A percentile compares a stretch with the other conserved stretches of the same genome.
Evolutionary conservation across 306 rosid species (phyloP).

Genomic region (Gastrolobium villosum): DNA sequence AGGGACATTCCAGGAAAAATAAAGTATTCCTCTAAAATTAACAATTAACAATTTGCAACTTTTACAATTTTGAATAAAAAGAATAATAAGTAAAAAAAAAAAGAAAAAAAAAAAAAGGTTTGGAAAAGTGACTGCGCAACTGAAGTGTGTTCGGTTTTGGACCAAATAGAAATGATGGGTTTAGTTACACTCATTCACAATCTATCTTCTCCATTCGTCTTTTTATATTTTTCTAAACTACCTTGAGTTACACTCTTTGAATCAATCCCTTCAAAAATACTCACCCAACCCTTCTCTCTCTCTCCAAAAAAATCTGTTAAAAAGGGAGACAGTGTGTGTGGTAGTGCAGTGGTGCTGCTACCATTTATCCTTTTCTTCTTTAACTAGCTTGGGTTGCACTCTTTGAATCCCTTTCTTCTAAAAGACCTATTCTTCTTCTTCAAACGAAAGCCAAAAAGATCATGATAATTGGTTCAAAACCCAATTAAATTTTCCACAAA

Average conservation of each 20-base stretch:
- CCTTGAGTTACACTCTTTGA: constrained; percentile 75
- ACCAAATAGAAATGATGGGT: constrained; percentile 71
- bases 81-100: not conserved
- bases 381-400: constrained; percentile 79
- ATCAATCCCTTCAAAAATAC: constrained; percentile 81
- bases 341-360: constrained; percentile 50
- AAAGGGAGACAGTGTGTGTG: constrained; percentile 45
- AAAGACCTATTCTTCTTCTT: constrained; percentile 54
- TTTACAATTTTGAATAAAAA: not conserved
- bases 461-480: constrained; percentile 52
- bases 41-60: not conserved
- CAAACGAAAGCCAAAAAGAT: constrained; percentile 43
- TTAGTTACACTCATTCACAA: constrained; percentile 41
- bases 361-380: constrained; percentile 51
- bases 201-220: not conserved
- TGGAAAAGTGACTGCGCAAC: constrained; percentile 77
- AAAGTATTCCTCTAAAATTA: not conserved
- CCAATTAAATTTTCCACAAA: constrained; percentile 37
- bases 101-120: constrained; percentile 50
- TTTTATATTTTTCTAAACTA: constrained; percentile 28
- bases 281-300: constrained; percentile 56
- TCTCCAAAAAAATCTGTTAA: constrained; percentile 42
- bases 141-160: constrained; percentile 61
- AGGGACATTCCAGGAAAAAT: not conserved
- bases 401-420: constrained; percentile 67